Base-by-base conservation (phyloP, 2,329 filamentous ascomycete genomes). In the Claviceps purpurea region DNA sequence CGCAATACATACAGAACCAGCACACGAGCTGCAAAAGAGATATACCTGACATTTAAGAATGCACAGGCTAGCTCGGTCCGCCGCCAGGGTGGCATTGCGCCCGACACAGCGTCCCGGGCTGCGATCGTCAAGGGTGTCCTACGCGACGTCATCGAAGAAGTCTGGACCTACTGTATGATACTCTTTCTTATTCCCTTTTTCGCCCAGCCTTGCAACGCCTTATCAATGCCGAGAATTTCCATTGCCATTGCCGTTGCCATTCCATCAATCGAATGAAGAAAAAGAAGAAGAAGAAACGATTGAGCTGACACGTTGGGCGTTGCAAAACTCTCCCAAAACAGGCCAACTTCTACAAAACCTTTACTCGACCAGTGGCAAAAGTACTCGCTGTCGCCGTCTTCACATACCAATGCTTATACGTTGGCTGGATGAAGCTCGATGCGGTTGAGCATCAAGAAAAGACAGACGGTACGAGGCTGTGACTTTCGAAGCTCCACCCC, bases 321-420 rank as follows among this genome's bases (percentile, higher is more conserved):
- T 18, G 22, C 18, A 20, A 47, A 38, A 20, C 30, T 11, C 30
- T 11, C 10, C 30, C 10, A 45, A 18, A 37, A 39, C 59, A 85
- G 78, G 68, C 78, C 49, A 71, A 75, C 47, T 90, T 90, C 70
- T 91, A 89, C 73, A 83, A 80, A 62, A 81, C 79, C 14, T 89
- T 89, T 62, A 80, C 82, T 41, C 76, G 84, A 1, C 86, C 87
- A 2, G 73, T 91, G 46, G 76, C 79, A 50, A 91, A 89, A 69
- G 81, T 82, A 51, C 78, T 88, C 57, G 74, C 91, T 40, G 76
- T 85, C 62, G 85, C 87, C 51, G 77, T 89, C 52, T 82, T 88
- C 62, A 85, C 83, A 2, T 93, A 91, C 65, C 87, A 93, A 68
- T 60, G 86, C n/a, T 68, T 77, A 14, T 91, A 90, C 68, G 88